Conservation (phyloP, 2,329 filamentous ascomycete genomes). For the Colletotrichum siamense region DNA sequence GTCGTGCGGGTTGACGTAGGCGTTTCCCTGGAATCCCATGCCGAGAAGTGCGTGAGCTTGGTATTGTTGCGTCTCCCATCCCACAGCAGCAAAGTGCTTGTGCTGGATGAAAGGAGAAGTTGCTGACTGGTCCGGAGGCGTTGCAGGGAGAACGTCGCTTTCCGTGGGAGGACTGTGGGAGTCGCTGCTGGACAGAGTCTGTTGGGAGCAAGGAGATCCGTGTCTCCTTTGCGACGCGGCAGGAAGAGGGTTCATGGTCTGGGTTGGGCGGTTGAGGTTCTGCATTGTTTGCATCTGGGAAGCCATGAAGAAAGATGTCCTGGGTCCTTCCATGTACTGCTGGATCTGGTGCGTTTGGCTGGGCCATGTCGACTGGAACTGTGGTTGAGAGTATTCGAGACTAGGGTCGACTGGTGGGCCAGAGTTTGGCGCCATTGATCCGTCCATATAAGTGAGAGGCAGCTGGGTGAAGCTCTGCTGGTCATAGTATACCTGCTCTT, state of each 20-base stretch:
- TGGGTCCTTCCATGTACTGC: constrained; percentile 13
- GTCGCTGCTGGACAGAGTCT: constrained; percentile 41
- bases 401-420: constrained; percentile 8
- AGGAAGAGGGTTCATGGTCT: constrained; percentile 22
- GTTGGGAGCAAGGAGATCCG: constrained; percentile 42
- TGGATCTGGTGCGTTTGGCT: constrained; percentile 10
- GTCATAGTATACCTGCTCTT: constrained; percentile 1
- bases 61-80: constrained; percentile 1
- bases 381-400: neutral
- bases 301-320: constrained; percentile 16
- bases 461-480: constrained; percentile 1
- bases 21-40: neutral
- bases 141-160: constrained; percentile 43
- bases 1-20: constrained; percentile 20
- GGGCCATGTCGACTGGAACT: constrained; percentile 6
- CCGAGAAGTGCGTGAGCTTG: constrained; percentile 1
- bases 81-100: neutral
- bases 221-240: constrained; percentile 30
- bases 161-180: constrained; percentile 43
- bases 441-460: neutral
- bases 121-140: constrained; percentile 39
- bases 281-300: constrained; percentile 3
- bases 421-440: neutral
- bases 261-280: neutral
- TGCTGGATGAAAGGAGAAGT: constrained; percentile 33